phyloP scores from a whole-genome alignment of 441 rosid genomes.

The Adansonia gregorii region DNA sequence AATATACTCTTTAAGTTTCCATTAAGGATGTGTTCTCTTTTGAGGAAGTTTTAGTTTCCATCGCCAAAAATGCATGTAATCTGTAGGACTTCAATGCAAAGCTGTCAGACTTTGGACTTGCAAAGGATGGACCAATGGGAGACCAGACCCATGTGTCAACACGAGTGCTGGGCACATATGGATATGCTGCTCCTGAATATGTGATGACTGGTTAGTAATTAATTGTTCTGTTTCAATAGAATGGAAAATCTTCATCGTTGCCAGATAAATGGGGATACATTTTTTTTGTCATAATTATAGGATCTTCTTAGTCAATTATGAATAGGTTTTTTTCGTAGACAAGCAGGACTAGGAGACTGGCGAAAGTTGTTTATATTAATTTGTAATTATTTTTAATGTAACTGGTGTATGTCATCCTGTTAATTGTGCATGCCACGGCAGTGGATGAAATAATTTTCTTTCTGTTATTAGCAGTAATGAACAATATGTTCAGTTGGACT shows the following conservation, averaged over 20 bases:
- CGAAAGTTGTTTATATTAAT: too few species aligned
- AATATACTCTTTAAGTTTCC: not conserved
- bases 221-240: conserved; percentile 13
- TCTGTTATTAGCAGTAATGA: not conserved
- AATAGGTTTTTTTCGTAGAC: not conserved
- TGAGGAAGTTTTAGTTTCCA: conserved; percentile 20
- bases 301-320: not conserved
- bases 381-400: too few species aligned
- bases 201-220: conserved; percentile 87
- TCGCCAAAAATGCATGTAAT: conserved; percentile 32
- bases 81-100: conserved; percentile 86
- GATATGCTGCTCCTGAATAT: conserved; percentile 98
- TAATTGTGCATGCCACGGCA: too few species aligned
- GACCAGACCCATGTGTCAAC: conserved; percentile 99
- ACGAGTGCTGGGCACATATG: conserved; percentile 97
- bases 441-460: too few species aligned
- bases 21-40: conserved; percentile 8
- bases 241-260: conserved; percentile 19
- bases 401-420: too few species aligned
- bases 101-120: conserved; percentile 97
- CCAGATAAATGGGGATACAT: not conserved
- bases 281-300: not conserved
- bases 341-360: too few species aligned
- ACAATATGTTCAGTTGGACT: not conserved
- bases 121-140: conserved; percentile 99